Evolutionary conservation across 1,284 basidiomycete genomes (phyloP).

Genomic region (Cutaneotrichosporon daszewskae): DNA sequence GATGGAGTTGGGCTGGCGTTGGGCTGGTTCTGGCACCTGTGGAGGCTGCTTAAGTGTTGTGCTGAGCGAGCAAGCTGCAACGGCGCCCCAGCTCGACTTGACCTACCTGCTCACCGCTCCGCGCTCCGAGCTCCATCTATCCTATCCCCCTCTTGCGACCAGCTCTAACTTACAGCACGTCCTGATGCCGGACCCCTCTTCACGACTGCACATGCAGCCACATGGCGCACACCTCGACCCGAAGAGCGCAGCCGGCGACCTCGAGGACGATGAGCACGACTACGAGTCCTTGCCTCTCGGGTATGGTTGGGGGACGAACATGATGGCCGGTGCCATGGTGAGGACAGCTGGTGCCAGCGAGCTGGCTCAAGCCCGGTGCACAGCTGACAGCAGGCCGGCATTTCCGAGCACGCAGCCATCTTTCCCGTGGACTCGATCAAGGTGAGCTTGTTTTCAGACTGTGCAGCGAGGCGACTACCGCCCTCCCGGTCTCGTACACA

Average conservation of each 20-base stretch:
- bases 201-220: constrained; percentile 22
- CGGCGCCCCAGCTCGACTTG: no score
- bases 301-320: constrained; percentile 64
- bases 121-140: no score
- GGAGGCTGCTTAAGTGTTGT: no score
- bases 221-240: constrained; percentile 19
- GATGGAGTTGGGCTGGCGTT: no score
- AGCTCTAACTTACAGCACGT: background rate
- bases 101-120: no score
- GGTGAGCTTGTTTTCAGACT: constrained; percentile 52
- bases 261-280: constrained; percentile 44
- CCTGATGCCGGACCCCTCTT: background rate
- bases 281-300: constrained; percentile 47
- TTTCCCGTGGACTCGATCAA: constrained; percentile 98
- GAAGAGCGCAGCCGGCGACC: constrained; percentile 11
- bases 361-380: background rate
- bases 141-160: no score
- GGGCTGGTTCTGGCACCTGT: no score
- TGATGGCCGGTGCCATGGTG: constrained; percentile 93
- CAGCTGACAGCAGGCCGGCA: constrained; percentile 67
- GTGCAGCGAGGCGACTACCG: background rate
- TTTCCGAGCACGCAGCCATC: constrained; percentile 98
- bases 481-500: background rate
- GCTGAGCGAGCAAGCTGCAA: no score
- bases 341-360: no score